These are phyloP conservation scores for Linaria vulgaris DNA, from an alignment of 257 asterid species.

Conservation along the genomic window DNA sequence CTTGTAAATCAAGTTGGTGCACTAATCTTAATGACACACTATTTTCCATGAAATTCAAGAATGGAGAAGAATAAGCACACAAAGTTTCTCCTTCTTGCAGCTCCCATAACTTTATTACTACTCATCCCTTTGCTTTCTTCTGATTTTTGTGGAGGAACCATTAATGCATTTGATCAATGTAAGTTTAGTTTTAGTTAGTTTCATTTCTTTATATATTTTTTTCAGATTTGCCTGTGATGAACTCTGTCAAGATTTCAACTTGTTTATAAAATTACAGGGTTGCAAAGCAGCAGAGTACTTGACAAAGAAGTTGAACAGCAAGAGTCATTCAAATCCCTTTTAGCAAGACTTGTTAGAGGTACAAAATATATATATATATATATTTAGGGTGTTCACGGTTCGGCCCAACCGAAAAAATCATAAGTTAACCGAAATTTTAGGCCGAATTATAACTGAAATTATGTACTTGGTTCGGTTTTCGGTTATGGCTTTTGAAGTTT, in stretches of 20 bases:
- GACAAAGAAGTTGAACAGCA: slow-evolving; percentile 14
- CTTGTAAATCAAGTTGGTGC: too few relatives aligned
- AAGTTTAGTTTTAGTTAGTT: neutral
- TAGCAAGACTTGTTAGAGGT: slow-evolving; percentile 37
- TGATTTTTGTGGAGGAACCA: slow-evolving; percentile 19
- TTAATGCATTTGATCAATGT: slow-evolving; percentile 23
- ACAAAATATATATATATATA: too few relatives aligned
- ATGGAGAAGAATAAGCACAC: slow-evolving; percentile 25
- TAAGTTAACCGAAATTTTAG: too few relatives aligned
- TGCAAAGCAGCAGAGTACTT: neutral
- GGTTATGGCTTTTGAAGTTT: too few relatives aligned
- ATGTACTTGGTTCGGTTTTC: too few relatives aligned
- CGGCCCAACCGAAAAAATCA: too few relatives aligned
- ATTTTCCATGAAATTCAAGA: slow-evolving; percentile 1
- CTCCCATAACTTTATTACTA: slow-evolving; percentile 25
- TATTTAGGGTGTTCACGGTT: too few relatives aligned
- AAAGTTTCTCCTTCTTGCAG: slow-evolving; percentile 11
- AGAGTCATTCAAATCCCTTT: slow-evolving; percentile 17
- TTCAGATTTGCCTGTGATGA: neutral
- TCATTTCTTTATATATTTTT: neutral
- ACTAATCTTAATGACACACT: too few relatives aligned
- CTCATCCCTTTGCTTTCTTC: slow-evolving; percentile 17
- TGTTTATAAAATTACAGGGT: slow-evolving; percentile 29
- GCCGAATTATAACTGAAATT: too few relatives aligned
- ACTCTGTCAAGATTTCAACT: neutral